These are phyloP conservation scores for Aspergillus pseudonomiae DNA, from an alignment of 2,329 filamentous ascomycete species.

Conservation along the genomic window DNA sequence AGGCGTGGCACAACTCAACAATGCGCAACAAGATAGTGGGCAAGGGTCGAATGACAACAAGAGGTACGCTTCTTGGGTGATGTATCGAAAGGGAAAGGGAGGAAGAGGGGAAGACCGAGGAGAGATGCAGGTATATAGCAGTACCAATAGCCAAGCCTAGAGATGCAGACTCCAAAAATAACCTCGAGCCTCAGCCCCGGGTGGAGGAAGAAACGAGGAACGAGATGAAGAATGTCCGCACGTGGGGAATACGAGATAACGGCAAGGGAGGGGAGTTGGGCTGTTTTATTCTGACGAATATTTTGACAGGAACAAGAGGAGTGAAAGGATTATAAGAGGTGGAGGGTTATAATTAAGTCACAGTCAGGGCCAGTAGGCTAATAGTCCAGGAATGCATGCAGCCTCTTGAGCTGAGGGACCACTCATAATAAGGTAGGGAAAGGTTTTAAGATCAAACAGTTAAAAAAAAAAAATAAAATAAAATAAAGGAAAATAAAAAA, in stretches of 20 bases:
- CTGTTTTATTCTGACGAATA: background rate
- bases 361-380: conserved; percentile 11
- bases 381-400: conserved; percentile 14
- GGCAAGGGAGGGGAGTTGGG: conserved; percentile 13
- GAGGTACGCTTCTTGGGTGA: background rate
- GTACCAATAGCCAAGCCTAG: background rate
- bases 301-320: conserved; percentile 13
- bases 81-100: background rate
- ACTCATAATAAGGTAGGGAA: background rate
- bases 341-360: conserved; percentile 7
- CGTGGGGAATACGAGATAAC: conserved; percentile 34
- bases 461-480: conserved; percentile 4
- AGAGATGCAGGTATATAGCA: conserved; percentile 16
- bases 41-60: background rate
- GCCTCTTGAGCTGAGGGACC: conserved; percentile 11
- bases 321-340: conserved; percentile 3
- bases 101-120: conserved; percentile 7
- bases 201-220: conserved; percentile 19
- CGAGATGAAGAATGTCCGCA: conserved; percentile 22
- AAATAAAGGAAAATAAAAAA: too few species aligned
- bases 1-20: background rate
- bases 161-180: conserved; percentile 26
- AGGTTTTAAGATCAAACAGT: conserved; percentile 10
- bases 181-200: conserved; percentile 27
- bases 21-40: background rate